Conservation (phyloP, 78 protist species). For the Dictyostelium capitatum region DNA sequence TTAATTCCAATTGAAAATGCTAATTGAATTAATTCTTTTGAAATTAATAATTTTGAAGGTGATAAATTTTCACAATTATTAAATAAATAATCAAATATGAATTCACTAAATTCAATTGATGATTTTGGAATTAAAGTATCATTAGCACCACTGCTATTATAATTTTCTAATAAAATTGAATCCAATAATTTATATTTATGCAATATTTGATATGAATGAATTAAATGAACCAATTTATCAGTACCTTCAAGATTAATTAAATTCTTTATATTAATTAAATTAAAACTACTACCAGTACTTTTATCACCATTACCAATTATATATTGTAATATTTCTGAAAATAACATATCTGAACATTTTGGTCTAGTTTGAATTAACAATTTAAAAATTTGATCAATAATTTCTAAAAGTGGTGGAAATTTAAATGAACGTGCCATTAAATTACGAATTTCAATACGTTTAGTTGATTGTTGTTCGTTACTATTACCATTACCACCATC, state of each 20-base stretch:
- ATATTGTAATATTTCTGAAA: neutral
- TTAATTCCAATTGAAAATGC: slow-evolving; percentile 30
- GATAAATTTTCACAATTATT: slow-evolving; percentile 31
- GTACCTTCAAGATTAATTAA: slow-evolving; percentile 39
- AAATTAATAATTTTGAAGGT: slow-evolving; percentile 47
- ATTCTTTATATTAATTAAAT: slow-evolving; percentile 14
- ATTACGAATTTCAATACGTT: neutral
- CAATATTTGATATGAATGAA: slow-evolving; percentile 25
- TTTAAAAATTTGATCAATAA: neutral
- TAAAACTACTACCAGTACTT: neutral
- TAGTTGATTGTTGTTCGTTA: neutral
- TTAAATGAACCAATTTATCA: slow-evolving; percentile 19
- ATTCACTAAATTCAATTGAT: neutral
- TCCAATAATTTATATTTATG: slow-evolving; percentile 24
- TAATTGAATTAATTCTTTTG: slow-evolving; percentile 28
- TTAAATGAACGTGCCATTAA: neutral
- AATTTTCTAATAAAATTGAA: neutral
- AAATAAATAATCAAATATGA: slow-evolving; percentile 19
- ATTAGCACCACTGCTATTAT: neutral
- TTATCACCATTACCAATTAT: neutral
- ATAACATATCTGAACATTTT: slow-evolving; percentile 31
- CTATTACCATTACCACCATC: too few species aligned
- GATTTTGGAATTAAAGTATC: neutral
- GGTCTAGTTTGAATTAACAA: neutral
- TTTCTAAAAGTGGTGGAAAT: slow-evolving; percentile 19